Conservation (phyloP, 176 grass and related monocot species). For the Hyparrhenia diplandra region DNA sequence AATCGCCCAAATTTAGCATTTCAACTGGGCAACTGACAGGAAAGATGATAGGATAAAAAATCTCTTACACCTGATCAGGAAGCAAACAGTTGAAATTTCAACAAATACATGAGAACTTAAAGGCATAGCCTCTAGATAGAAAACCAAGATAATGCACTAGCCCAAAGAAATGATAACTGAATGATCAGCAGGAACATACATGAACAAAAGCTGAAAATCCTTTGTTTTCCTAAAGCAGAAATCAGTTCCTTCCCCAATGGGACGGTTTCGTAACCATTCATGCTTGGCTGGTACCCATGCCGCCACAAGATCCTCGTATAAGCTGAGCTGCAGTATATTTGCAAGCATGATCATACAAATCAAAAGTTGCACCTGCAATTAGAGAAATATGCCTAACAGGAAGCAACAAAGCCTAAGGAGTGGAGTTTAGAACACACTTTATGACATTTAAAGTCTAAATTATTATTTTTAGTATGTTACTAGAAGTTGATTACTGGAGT, state of each 20-base stretch:
- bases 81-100: not conserved
- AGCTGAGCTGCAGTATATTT: conserved; percentile 76
- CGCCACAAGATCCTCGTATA: conserved; percentile 93
- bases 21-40: not conserved
- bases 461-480: not conserved
- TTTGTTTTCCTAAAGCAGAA: conserved; percentile 63
- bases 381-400: not conserved
- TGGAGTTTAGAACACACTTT: not conserved
- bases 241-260: conserved; percentile 68
- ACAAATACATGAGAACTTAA: not conserved
- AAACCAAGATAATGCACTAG: not conserved
- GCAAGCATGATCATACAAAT: conserved; percentile 19
- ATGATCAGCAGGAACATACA: conserved; percentile 47
- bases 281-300: conserved; percentile 81
- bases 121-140: not conserved
- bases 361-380: not conserved
- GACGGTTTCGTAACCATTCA: conserved; percentile 69
- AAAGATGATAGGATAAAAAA: conserved; percentile 7
- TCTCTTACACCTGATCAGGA: not conserved
- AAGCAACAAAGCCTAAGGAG: not conserved
- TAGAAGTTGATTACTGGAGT: not conserved
- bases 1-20: conserved; percentile 14
- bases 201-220: conserved; percentile 92
- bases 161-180: not conserved
- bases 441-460: not conserved